Base-by-base conservation (phyloP, 2,329 filamentous ascomycete species). In the Venturia aucupariae region DNA sequence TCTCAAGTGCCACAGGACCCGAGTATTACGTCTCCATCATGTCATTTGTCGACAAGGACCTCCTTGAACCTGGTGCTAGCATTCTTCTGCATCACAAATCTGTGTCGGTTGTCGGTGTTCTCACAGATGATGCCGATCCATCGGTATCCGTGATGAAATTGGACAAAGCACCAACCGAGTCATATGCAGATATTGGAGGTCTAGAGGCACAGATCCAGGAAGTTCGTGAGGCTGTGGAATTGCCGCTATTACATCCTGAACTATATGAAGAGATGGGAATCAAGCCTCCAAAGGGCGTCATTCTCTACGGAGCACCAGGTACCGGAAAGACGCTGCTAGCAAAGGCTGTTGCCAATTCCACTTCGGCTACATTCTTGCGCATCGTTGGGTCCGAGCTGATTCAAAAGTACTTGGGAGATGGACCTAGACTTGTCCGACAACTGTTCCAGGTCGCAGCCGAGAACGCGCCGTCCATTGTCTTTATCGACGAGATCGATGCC, bases 21-120 rank as follows among this genome's bases (percentile, higher is more conserved):
- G 94, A 99, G 77, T 99, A 96, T 83, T 99, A 97, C 76, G 94
- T 99, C 69, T 97, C 92, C 70, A 99, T 99, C 84, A 97, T 97
- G 94, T 97, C 93, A 64, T 99, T 99, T 72, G 94, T 99, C 69
- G 94, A 99, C 82, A 99, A 99, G 79, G 94, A 99, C 73, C 85
- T 99, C 4, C 84, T 99, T 54, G 94, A 99, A 78, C 94, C 94
- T 1, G 95, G 95, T 67, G 92, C 94, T 22, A 97, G 92, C 71
- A 94, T 99, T 60, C 81, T 99, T 60, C 81, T 99, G 66, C 94
- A 99, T 73, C 94, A 99, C 78, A 99, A 99, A 81, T 95, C 90
- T 63, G 93, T 97, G 62, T 97, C 93, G 51, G 96, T 99, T 55
- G 94, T 99, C 38, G 94, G 95, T 76, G 94, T 99, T 24, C 80